These are phyloP conservation scores for Geum urbanum DNA, from an alignment of 306 rosid genomes.

Conservation along the genomic window DNA sequence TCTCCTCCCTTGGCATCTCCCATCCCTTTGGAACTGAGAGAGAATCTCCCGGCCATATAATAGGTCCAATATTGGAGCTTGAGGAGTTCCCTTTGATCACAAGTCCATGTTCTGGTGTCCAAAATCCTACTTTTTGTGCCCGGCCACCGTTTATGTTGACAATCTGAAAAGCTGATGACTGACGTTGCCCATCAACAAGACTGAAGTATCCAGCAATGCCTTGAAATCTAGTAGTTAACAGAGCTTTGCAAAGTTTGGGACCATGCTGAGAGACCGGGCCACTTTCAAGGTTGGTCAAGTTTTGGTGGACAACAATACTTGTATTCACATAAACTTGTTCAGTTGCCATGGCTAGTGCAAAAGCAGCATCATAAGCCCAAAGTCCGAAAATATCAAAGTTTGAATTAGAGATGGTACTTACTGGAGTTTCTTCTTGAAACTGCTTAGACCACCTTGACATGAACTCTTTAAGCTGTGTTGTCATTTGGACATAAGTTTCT, in stretches of 20 bases:
- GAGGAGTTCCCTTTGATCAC: not conserved
- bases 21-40: slow-evolving; percentile 32
- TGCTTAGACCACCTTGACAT: slow-evolving; percentile 34
- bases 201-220: slow-evolving; percentile 46
- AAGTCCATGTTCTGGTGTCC: slow-evolving; percentile 24
- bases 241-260: slow-evolving; percentile 14
- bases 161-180: slow-evolving; percentile 32
- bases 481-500: slow-evolving; percentile 34
- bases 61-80: slow-evolving; percentile 10
- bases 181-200: slow-evolving; percentile 32
- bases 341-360: slow-evolving; percentile 49
- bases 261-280: slow-evolving; percentile 18
- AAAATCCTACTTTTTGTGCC: slow-evolving; percentile 14
- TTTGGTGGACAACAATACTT: not conserved
- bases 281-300: slow-evolving; percentile 18
- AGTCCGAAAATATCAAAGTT: slow-evolving; percentile 22
- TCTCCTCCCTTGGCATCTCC: slow-evolving; percentile 28
- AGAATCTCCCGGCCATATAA: slow-evolving; percentile 45
- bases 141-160: slow-evolving; percentile 32
- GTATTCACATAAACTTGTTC: slow-evolving; percentile 23
- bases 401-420: not conserved
- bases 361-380: slow-evolving; percentile 58
- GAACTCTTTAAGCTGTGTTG: slow-evolving; percentile 29
- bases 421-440: slow-evolving; percentile 19
- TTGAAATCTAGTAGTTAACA: slow-evolving; percentile 24